These are phyloP conservation scores for Aspergillus puulaauensis DNA, from an alignment of 2,329 filamentous ascomycete species.

Conservation along the genomic window DNA sequence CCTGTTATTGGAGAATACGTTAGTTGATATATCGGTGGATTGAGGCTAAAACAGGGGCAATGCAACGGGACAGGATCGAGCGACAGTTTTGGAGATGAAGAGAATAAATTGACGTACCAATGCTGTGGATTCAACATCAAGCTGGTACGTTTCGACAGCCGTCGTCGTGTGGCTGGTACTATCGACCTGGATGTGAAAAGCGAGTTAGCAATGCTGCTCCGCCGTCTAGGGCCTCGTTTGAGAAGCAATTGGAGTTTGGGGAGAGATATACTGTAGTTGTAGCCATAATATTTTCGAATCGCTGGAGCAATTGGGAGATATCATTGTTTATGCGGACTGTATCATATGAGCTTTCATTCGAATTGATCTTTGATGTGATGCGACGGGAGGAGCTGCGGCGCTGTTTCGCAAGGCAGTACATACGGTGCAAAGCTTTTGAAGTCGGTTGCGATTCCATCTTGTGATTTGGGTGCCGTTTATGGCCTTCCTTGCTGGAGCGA, in stretches of 20 bases:
- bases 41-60: too few relatives aligned
- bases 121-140: slow-evolving; percentile 59
- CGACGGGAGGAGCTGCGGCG: neutral
- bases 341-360: neutral
- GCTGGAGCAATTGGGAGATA: slow-evolving; percentile 49
- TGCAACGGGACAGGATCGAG: too few relatives aligned
- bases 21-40: too few relatives aligned
- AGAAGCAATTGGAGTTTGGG: neutral
- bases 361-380: neutral
- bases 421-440: slow-evolving; percentile 20
- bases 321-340: slow-evolving; percentile 47
- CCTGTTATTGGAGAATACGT: slow-evolving; percentile 35
- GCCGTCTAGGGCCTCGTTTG: neutral
- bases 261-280: slow-evolving; percentile 47
- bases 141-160: slow-evolving; percentile 58
- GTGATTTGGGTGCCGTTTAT: neutral
- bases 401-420: neutral
- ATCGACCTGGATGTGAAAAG: slow-evolving; percentile 38
- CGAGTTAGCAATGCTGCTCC: neutral
- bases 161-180: slow-evolving; percentile 55
- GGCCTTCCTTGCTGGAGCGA: neutral
- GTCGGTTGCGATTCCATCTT: slow-evolving; percentile 35
- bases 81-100: too few relatives aligned
- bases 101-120: slow-evolving; percentile 44
- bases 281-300: slow-evolving; percentile 57